Percentiles rank a stretch among this genome's conserved stretches.
phyloP scores from a whole-genome alignment of 495 filamentous ascomycete genomes.

The Penicillium bialowiezense region DNA sequence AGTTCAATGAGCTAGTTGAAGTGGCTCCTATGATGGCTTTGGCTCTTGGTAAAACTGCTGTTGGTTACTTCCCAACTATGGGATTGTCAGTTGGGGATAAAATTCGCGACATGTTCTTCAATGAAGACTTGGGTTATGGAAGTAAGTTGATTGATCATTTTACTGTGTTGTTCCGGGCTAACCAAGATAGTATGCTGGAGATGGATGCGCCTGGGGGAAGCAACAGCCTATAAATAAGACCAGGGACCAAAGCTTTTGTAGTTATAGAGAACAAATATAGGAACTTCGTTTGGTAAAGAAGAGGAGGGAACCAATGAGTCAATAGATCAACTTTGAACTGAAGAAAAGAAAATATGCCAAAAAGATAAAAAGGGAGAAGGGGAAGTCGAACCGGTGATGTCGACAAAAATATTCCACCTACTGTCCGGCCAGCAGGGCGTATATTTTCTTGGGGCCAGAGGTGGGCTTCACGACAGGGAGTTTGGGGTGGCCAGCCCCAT shows the following conservation, averaged over 20 bases:
- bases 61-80: neutral
- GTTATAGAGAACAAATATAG: neutral
- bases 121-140: constrained; percentile 1
- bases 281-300: neutral
- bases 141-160: neutral
- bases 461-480: too few species aligned
- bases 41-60: constrained; percentile 1
- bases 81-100: neutral
- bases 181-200: constrained; percentile 2
- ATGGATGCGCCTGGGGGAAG: constrained; percentile 4
- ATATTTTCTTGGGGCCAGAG: too few species aligned
- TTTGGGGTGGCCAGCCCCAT: too few species aligned
- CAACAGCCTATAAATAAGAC: neutral
- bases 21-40: constrained; percentile 2
- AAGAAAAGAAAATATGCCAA: too few species aligned
- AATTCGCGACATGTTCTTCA: constrained; percentile 2
- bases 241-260: neutral
- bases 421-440: too few species aligned
- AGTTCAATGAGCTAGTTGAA: neutral
- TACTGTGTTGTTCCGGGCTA: neutral
- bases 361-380: too few species aligned
- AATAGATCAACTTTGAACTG: too few species aligned
- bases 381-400: too few species aligned
- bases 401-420: too few species aligned
- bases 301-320: too few species aligned